Conservation (phyloP, 78 protist species). For the Protostelium mycophagum region DNA sequence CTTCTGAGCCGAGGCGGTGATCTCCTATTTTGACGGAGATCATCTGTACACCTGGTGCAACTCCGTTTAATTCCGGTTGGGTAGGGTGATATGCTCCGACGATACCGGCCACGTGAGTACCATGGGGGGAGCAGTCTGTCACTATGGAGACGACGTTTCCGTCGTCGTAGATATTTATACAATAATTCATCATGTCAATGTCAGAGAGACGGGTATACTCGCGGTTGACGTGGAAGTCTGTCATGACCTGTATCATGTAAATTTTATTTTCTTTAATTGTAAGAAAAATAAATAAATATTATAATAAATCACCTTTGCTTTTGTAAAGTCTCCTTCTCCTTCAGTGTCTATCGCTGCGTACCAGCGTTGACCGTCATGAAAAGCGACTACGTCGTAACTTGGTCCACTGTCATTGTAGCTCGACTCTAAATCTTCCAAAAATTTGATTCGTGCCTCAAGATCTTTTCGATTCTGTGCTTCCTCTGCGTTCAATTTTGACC, state of each 20-base stretch:
- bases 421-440: not conserved
- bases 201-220: conserved; percentile 6
- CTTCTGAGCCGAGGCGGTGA: conserved; percentile 31
- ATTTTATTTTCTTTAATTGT: too few species aligned
- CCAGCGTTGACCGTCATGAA: conserved; percentile 30
- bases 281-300: not conserved
- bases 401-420: conserved; percentile 25
- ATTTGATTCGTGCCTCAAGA: conserved; percentile 3
- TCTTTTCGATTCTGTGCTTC: conserved; percentile 3
- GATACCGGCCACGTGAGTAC: conserved; percentile 80
- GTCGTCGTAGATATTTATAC: conserved; percentile 46
- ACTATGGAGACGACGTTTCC: conserved; percentile 48
- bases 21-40: conserved; percentile 73
- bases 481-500: not conserved
- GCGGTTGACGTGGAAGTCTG: not conserved
- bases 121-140: conserved; percentile 60
- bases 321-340: conserved; percentile 21
- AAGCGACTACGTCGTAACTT: conserved; percentile 30
- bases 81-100: conserved; percentile 58
- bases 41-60: conserved; percentile 65
- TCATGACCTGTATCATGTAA: not conserved
- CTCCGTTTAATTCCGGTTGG: conserved; percentile 52
- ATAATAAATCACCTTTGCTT: not conserved
- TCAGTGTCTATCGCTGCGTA: conserved; percentile 16
- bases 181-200: conserved; percentile 13